Evolutionary conservation across 768 basidiomycete genomes (phyloP).

Genomic region (Rhodotorula sphaerocarpa): DNA sequence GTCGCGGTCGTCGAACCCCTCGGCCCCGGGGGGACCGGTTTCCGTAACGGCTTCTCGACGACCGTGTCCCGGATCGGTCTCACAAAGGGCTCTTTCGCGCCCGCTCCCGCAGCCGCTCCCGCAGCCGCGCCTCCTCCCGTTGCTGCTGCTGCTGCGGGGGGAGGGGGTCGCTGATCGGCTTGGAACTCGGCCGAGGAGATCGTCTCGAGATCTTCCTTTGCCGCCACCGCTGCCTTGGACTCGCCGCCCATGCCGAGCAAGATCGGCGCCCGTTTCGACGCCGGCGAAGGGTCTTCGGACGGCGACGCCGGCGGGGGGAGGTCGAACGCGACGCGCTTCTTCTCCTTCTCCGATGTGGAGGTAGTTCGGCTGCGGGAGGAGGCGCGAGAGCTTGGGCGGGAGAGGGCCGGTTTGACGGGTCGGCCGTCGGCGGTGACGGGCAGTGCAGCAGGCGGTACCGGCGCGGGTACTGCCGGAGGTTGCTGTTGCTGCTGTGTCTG

Average conservation of each 20-base stretch:
- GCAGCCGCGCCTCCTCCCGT: background rate
- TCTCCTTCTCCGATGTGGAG: background rate
- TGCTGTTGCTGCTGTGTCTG: background rate
- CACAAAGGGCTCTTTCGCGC: background rate
- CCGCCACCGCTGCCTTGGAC: background rate
- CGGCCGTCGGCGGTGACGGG: too few relatives aligned
- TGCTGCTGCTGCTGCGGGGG: background rate
- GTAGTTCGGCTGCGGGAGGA: background rate
- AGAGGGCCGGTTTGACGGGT: too few relatives aligned
- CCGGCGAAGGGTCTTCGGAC: background rate
- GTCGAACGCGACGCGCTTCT: constrained; percentile 28
- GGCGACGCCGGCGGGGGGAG: background rate
- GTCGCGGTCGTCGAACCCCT: background rate
- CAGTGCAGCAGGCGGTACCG: background rate
- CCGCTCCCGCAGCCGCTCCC: background rate
- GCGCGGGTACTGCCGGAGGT: too few relatives aligned
- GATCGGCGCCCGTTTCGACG: constrained; percentile 21
- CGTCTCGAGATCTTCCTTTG: background rate
- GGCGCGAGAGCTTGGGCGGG: background rate
- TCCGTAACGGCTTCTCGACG: constrained; percentile 24
- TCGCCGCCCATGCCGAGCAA: constrained; percentile 11
- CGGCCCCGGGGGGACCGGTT: constrained; percentile 8
- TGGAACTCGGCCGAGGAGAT: background rate
- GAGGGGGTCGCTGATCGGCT: background rate
- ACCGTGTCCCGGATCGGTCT: constrained; percentile 29